These are phyloP conservation scores for Emericellopsis cladophorae DNA, from an alignment of 2,329 filamentous ascomycete genomes.

Conservation along the genomic window DNA sequence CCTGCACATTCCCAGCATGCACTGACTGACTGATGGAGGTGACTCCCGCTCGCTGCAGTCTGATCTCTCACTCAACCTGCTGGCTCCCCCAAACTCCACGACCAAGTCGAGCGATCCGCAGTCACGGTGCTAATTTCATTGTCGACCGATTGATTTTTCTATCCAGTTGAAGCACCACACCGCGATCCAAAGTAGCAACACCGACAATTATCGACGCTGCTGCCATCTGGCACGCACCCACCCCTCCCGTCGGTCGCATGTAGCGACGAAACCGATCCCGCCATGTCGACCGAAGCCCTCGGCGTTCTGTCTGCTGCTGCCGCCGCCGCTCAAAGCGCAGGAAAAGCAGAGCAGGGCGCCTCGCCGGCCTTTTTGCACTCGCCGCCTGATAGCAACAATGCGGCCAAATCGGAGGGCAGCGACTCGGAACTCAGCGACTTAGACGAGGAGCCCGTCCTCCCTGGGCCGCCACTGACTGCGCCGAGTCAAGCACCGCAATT, in stretches of 20 bases:
- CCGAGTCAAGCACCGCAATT: slow-evolving; percentile 6
- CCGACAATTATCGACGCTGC: background rate
- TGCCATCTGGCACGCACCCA: background rate
- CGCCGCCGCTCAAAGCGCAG: slow-evolving; percentile 6
- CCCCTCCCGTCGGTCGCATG: slow-evolving; percentile 13
- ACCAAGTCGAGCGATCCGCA: background rate
- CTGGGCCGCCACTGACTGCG: background rate
- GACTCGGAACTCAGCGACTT: slow-evolving; percentile 57
- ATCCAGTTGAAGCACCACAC: no score
- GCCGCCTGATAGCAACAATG: slow-evolving; percentile 51
- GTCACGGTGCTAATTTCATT: background rate
- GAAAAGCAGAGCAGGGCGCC: slow-evolving; percentile 20
- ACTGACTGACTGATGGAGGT: background rate
- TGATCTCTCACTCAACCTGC: background rate
- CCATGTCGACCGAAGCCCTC: slow-evolving; percentile 45
- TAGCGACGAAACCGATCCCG: slow-evolving; percentile 20
- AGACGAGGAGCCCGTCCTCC: slow-evolving; percentile 31
- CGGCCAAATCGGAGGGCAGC: slow-evolving; percentile 43
- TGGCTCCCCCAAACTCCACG: background rate
- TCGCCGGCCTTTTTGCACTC: slow-evolving; percentile 41
- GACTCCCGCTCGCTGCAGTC: background rate
- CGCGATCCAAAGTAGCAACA: background rate
- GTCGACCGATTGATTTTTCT: background rate
- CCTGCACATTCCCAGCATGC: background rate
- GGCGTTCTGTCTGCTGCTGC: slow-evolving; percentile 24